Evolutionary conservation across 805 yeast genomes (phyloP).

Genomic region (Cyberlindnera xishuangbannaensis): DNA sequence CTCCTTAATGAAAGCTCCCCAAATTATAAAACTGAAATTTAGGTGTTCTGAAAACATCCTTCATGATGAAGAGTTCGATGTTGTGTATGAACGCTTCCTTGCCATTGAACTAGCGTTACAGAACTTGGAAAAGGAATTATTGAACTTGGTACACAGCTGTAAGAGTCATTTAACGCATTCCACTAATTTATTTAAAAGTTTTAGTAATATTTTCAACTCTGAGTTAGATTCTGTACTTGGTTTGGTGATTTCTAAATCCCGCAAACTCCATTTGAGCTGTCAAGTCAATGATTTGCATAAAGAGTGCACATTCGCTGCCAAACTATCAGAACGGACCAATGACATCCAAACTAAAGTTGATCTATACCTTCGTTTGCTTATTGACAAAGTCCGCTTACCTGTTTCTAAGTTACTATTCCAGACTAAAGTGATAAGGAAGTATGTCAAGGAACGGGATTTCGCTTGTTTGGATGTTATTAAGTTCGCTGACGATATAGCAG

Average conservation of each 20-base stretch:
- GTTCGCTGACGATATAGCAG: conserved; percentile 17
- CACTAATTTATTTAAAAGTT: conserved; percentile 2
- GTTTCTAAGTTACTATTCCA: too few relatives aligned
- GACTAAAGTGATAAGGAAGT: too few relatives aligned
- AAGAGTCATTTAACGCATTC: conserved; percentile 8
- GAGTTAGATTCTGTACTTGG: conserved; percentile 3
- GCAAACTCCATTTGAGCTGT: too few relatives aligned
- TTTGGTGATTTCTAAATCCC: too few relatives aligned
- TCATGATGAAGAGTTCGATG: conserved; percentile 38
- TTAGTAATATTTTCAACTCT: conserved; percentile 11
- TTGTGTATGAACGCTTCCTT: conserved; percentile 2
- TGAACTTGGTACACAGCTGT: conserved; percentile 2
- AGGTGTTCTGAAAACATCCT: conserved; percentile 57
- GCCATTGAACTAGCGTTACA: conserved; percentile 2
- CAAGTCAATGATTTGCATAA: too few relatives aligned
- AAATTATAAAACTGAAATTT: conserved; percentile 77
- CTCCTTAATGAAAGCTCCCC: conserved; percentile 83
- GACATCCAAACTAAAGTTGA: too few relatives aligned
- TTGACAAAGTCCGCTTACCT: too few relatives aligned
- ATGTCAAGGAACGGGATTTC: not conserved
- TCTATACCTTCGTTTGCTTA: too few relatives aligned
- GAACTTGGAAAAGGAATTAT: conserved; percentile 14
- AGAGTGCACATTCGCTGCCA: too few relatives aligned
- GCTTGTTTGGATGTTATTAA: not conserved
- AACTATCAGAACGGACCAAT: too few relatives aligned